Evolutionary conservation across 257 asterid genomes (phyloP).

Genomic region (Solanum gracilifrons): DNA sequence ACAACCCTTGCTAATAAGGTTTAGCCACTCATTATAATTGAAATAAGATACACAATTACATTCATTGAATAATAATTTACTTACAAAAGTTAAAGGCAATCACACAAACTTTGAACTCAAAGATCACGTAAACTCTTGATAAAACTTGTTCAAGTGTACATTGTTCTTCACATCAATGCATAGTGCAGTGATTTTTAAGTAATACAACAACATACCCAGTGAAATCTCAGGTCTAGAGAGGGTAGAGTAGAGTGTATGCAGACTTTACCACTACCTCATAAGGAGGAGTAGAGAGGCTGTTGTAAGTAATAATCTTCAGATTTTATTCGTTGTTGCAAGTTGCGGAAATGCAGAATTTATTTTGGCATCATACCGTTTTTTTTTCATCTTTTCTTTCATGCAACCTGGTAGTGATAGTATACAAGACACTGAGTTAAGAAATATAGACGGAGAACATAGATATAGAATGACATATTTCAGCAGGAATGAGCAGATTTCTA

Average conservation of each 20-base stretch:
- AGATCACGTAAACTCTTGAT: background rate
- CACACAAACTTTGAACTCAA: background rate
- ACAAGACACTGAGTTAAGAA: background rate
- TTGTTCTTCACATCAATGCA: background rate
- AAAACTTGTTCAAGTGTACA: background rate
- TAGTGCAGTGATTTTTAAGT: background rate
- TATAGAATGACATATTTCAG: background rate
- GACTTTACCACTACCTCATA: too few relatives aligned
- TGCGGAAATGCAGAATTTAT: background rate
- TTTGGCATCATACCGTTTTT: background rate
- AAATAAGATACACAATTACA: too few relatives aligned
- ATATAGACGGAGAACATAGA: background rate
- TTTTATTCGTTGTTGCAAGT: background rate
- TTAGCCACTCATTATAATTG: too few relatives aligned
- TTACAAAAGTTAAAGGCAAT: too few relatives aligned
- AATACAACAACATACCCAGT: too few relatives aligned
- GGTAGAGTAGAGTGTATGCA: too few relatives aligned
- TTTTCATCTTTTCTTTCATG: background rate
- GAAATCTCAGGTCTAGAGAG: too few relatives aligned
- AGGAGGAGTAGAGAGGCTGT: too few relatives aligned
- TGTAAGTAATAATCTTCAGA: background rate
- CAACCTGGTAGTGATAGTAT: background rate
- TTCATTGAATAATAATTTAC: too few relatives aligned
- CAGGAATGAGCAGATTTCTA: background rate
- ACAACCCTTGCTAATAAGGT: too few relatives aligned